Conservation (phyloP, 495 filamentous ascomycete species). For the Penicillium bovifimosum region DNA sequence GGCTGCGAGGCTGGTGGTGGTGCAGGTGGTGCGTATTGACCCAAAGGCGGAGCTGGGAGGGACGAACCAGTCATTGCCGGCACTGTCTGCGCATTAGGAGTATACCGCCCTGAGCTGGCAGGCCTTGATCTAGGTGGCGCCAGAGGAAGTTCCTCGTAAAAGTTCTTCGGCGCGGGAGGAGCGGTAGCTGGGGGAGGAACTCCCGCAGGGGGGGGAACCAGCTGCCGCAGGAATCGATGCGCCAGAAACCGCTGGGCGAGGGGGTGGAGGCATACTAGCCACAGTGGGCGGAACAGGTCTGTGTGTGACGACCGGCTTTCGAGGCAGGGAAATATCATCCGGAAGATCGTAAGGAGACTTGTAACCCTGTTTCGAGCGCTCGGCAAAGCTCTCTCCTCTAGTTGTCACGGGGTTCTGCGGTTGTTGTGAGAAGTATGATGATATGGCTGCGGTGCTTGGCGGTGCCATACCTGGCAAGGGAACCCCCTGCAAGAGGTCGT, state of each 20-base stretch:
- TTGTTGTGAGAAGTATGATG: slow-evolving; percentile 40
- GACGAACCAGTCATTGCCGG: slow-evolving; percentile 1
- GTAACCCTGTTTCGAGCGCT: slow-evolving; percentile 86
- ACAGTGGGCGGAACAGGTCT: slow-evolving; percentile 26
- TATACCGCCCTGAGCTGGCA: slow-evolving; percentile 47
- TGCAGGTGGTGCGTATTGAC: slow-evolving; percentile 19
- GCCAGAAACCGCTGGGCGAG: slow-evolving; percentile 54
- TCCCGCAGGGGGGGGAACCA: slow-evolving; percentile 26
- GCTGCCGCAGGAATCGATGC: slow-evolving; percentile 36
- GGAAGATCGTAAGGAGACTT: slow-evolving; percentile 91
- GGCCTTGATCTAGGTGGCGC: slow-evolving; percentile 48
- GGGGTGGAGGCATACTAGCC: slow-evolving; percentile 35
- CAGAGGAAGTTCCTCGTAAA: slow-evolving; percentile 89
- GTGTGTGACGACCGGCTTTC: slow-evolving; percentile 46
- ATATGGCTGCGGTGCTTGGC: slow-evolving; percentile 28
- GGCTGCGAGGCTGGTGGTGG: slow-evolving; percentile 22
- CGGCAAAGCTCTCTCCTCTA: slow-evolving; percentile 70
- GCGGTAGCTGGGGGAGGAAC: slow-evolving; percentile 25
- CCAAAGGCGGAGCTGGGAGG: slow-evolving; percentile 11
- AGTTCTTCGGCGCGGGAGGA: slow-evolving; percentile 44
- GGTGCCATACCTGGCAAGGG: slow-evolving; percentile 21
- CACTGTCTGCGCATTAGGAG: slow-evolving; percentile 35
- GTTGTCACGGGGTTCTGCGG: slow-evolving; percentile 31
- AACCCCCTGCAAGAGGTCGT: slow-evolving; percentile 33
- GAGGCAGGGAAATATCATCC: slow-evolving; percentile 71